Evolutionary conservation across 495 filamentous ascomycete genomes (phyloP), one percentile per base, ranked within the genome.

Genomic region (Xylaria intraflava): DNA sequence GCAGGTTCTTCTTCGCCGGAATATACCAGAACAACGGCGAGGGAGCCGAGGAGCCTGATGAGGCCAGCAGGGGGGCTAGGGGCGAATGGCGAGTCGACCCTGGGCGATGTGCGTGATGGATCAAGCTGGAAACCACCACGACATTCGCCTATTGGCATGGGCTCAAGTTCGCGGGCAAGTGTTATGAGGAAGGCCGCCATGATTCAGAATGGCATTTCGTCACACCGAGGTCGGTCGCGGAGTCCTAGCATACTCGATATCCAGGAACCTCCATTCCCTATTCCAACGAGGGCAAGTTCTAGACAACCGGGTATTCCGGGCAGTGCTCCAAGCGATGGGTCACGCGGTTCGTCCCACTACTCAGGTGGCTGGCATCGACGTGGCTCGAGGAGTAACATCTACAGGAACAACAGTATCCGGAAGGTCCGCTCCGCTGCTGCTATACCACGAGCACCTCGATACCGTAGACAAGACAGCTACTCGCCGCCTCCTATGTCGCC

Each of bases 281-380:
- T 98, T 8, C 93, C 93, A 3, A 87, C 84, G 10, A 79, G 93
- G 49, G 83, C 88, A 16, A 96, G 92, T 65, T 96, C 93, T 2
- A 82, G 89, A 56, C 86, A 87, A 59, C 77, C 85, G 30, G 82
- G 84, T 5, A 67, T 84, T 49, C 86, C 80, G 60, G 69, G 77
- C 29, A 94, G 75, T 58, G 79, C 75, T 6, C 78, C 78, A 1
- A 80, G 87, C 52, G 90, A 96, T 53, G 87, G 87, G 26, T 83
- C 81, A 14, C 80, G 81, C 51, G 95, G 88, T 55, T 90, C 92
- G 12, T 90, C 87, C n/a, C 63, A 58, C 20, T 58, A 56, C n/a
- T 61, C 57, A 39, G 71, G 72, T 62, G 49, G 66, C 52, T 70
- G 67, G 69, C 59, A 65, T 30, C 65, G 71, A 51, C 65, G 73